Evolutionary conservation across 257 asterid species (phyloP), one percentile per base, ranked within the genome.

Genomic region (Scutellaria barbata): DNA sequence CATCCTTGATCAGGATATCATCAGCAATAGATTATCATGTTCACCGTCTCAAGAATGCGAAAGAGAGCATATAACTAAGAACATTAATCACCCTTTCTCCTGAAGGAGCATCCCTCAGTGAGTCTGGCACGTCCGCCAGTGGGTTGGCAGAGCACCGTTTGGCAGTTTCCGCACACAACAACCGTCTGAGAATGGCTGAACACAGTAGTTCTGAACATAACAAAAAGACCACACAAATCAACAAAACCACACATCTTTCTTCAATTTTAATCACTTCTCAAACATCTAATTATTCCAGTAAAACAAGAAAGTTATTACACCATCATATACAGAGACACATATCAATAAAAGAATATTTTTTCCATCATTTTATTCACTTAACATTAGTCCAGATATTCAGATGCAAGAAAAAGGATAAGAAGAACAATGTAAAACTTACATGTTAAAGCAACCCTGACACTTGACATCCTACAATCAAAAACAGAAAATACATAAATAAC

Each of bases 71-170:
- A 8, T 14, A 10, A 55, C 10, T 11, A 6, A 30, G 20, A 10
- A 7, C 8, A 9, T 81, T 57, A 88, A 10, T 88, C 92, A 5
- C 95, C 90, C 85, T 88, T 88, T 73, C 80, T 83, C 69, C 92
- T 73, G 86, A 86, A 88, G 48, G 95, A 86, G 75, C 95, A 88
- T 1, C 95, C 96, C 78, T 89, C 95, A 0, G 89, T 88, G 63
- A 88, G 95, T 1, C 90, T 72, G 33, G 95, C 95, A 3, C 88
- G 85, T 0, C 88, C 90, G 5, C 96, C 87, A 0, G 87, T 89
- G 6, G 92, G 96, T 67, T 86, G 75, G 68, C 75, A 71, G 0
- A 71, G 68, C 22, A 71, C 75, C 7, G 75, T 71, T 68, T 71
- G 75, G 60, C 75, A 71, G 41, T 71, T 71, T 53, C 95, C 87